Evolutionary conservation across 2,329 filamentous ascomycete genomes (phyloP).

Genomic region (Cytospora chrysosperma): DNA sequence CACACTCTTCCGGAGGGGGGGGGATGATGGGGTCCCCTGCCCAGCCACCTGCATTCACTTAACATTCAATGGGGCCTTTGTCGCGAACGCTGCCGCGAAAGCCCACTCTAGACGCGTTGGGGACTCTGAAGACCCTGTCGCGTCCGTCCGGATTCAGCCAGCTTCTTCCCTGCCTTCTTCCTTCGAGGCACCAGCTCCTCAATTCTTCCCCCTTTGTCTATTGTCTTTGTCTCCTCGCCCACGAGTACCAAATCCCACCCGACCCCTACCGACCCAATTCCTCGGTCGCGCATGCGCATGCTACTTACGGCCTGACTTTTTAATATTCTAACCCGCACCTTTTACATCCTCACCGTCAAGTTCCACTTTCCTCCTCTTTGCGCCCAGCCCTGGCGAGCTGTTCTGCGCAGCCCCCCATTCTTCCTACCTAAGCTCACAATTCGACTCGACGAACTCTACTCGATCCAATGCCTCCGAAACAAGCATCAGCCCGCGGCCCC

Average conservation of each 20-base stretch:
- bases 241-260: neutral
- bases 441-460: neutral
- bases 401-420: conserved; percentile 15
- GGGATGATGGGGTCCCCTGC: neutral
- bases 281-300: neutral
- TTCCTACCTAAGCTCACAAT: neutral
- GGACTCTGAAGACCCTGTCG: neutral
- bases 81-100: conserved; percentile 8
- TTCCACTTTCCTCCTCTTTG: neutral
- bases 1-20: too few relatives aligned
- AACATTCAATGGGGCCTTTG: conserved; percentile 1
- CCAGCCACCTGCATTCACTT: conserved; percentile 4
- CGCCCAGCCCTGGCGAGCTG: conserved; percentile 16
- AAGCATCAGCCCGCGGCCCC: neutral
- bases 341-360: neutral
- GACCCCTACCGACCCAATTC: neutral
- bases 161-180: conserved; percentile 14
- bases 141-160: conserved; percentile 1
- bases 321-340: neutral
- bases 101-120: conserved; percentile 15
- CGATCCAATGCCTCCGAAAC: conserved; percentile 1
- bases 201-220: neutral
- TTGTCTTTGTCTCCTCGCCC: neutral
- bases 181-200: neutral
- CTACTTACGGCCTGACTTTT: neutral